These are phyloP conservation scores for Xylariales sp. DNA, from an alignment of 2,329 filamentous ascomycete species.

Conservation along the genomic window DNA sequence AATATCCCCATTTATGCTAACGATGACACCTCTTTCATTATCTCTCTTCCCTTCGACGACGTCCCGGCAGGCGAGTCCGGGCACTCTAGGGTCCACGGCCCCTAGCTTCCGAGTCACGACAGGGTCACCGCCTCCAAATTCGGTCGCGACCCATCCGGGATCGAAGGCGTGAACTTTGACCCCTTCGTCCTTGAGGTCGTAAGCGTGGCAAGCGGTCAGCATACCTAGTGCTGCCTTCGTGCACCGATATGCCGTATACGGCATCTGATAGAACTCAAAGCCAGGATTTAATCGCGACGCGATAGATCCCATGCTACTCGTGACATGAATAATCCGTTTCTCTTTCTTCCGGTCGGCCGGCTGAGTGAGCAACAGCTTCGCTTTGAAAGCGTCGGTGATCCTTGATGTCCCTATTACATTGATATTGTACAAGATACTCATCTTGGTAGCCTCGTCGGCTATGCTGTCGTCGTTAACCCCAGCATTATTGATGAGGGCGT, in stretches of 20 bases:
- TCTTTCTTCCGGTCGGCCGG: conserved; percentile 17
- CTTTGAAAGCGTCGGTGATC: conserved; percentile 37
- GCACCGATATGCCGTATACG: conserved; percentile 37
- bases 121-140: conserved; percentile 33
- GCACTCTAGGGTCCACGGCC: conserved; percentile 30
- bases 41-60: conserved; percentile 37
- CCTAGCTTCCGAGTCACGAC: background rate
- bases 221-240: conserved; percentile 41
- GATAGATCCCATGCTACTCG: conserved; percentile 38
- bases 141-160: conserved; percentile 38
- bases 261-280: conserved; percentile 20
- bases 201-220: conserved; percentile 40
- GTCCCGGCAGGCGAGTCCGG: conserved; percentile 27
- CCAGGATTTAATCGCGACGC: conserved; percentile 27
- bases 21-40: conserved; percentile 18
- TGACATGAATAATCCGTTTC: conserved; percentile 42
- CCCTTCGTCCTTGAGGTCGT: conserved; percentile 36
- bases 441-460: conserved; percentile 32
- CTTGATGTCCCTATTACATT: conserved; percentile 39
- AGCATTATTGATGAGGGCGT: conserved; percentile 43
- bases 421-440: conserved; percentile 36
- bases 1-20: conserved; percentile 32
- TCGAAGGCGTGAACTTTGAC: conserved; percentile 39
- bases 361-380: conserved; percentile 32
- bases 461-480: conserved; percentile 28